Percentiles rank a stretch among this genome's conserved stretches.
Evolutionary conservation across 805 yeast species (phyloP).

Genomic region (Gaillardinia entomophila): DNA sequence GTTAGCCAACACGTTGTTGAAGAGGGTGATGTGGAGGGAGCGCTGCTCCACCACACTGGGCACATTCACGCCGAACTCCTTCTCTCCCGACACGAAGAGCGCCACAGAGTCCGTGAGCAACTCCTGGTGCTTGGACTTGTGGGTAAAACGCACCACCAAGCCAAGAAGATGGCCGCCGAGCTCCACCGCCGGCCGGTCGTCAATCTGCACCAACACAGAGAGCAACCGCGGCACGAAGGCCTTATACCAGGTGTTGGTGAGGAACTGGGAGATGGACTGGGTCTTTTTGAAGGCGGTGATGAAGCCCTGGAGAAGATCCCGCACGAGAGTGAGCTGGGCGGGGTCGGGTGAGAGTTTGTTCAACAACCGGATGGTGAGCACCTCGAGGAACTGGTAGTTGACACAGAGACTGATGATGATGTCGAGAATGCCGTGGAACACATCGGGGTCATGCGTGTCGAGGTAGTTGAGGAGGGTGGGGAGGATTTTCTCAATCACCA

Average conservation of each 20-base stretch:
- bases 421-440: slow-evolving; percentile 11
- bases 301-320: slow-evolving; percentile 10
- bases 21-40: slow-evolving; percentile 26
- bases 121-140: slow-evolving; percentile 39
- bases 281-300: slow-evolving; percentile 19
- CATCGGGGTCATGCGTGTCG: slow-evolving; percentile 27
- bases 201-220: slow-evolving; percentile 1
- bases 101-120: slow-evolving; percentile 33
- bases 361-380: slow-evolving; percentile 37
- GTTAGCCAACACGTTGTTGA: slow-evolving; percentile 44
- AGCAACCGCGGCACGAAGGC: slow-evolving; percentile 39
- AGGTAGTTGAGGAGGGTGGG: slow-evolving; percentile 47
- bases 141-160: slow-evolving; percentile 32
- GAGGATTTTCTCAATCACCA: slow-evolving; percentile 46
- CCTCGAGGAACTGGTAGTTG: slow-evolving; percentile 39
- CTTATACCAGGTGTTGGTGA: slow-evolving; percentile 38
- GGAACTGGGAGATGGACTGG: slow-evolving; percentile 25
- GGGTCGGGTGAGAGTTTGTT: slow-evolving; percentile 24
- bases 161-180: slow-evolving; percentile 38
- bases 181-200: slow-evolving; percentile 25
- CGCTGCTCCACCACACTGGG: slow-evolving; percentile 18
- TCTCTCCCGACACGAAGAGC: slow-evolving; percentile 26
- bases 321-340: slow-evolving; percentile 3
- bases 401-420: slow-evolving; percentile 28
- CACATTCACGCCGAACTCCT: slow-evolving; percentile 5